Evolutionary conservation across 371 early-diverging fungal species (phyloP).

Genomic region (Vairimorpha ceranae): DNA sequence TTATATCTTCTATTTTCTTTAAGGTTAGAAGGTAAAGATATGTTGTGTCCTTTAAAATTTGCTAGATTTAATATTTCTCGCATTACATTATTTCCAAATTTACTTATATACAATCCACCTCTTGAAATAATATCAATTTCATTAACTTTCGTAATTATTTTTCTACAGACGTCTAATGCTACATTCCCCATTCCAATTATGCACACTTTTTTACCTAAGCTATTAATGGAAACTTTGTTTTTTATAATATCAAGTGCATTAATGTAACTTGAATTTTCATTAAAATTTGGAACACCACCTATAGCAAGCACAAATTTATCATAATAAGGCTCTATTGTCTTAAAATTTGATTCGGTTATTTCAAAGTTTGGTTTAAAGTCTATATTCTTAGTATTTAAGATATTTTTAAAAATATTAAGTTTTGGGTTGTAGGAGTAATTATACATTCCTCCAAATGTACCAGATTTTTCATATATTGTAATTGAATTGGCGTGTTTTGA

Average conservation of each 20-base stretch:
- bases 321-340: slow-evolving; percentile 3
- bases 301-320: slow-evolving; percentile 45
- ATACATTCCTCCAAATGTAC: slow-evolving; percentile 34
- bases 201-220: slow-evolving; percentile 24
- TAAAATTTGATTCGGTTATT: slow-evolving; percentile 4
- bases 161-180: slow-evolving; percentile 36
- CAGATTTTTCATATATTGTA: slow-evolving; percentile 37
- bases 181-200: slow-evolving; percentile 58
- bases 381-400: slow-evolving; percentile 25
- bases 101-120: neutral
- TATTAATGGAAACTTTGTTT: neutral
- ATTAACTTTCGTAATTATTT: neutral
- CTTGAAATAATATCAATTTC: slow-evolving; percentile 12
- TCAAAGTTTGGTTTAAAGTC: slow-evolving; percentile 14
- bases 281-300: slow-evolving; percentile 23
- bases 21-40: neutral
- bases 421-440: slow-evolving; percentile 39
- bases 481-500: neutral
- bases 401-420: slow-evolving; percentile 8
- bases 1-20: slow-evolving; percentile 15
- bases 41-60: neutral
- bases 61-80: slow-evolving; percentile 17
- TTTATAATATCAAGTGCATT: slow-evolving; percentile 10
- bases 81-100: slow-evolving; percentile 43
- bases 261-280: neutral